Evolutionary conservation across 768 basidiomycete genomes (phyloP), one percentile per base, ranked within the genome.

Genomic region (Mycena filopes): DNA sequence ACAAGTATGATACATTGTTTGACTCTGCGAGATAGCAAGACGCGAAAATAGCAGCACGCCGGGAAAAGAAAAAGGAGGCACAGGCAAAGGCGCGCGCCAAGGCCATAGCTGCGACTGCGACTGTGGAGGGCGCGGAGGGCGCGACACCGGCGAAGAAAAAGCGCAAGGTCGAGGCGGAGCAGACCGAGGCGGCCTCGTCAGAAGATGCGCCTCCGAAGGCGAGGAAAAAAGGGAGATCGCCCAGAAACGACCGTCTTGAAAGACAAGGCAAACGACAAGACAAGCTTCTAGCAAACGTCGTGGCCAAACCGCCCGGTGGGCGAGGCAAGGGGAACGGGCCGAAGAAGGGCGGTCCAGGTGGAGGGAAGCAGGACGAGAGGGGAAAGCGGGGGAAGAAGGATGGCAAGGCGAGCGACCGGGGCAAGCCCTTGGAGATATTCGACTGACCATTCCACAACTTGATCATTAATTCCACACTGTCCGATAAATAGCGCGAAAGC

Each of bases 41-140:
- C 80, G 83, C 78, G 11, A 84, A 83, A 60, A 77, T 81, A 45
- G 80, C 71, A 55, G 81, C 80, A 9, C 85, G 80, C 66, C 85
- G 88, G 53, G 78, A 76, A 40, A 84, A 79, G 47, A 82, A 82
- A 42, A 38, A 51, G 31, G 88, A 87, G 69, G 77, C 77, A 55
- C 81, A 81, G 68, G 72, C 75, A 38, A 82, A 81, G 67, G 80
- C 76, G 12, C 36, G 36, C 11, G 36, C 36, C 15, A 82, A 78
- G 41, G 76, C 76, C 25, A 84, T 83, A 69, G 71, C 72, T 38
- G 70, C 67, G 1, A 49, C 45, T 5, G 65, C 54, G 1, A 49
- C 45, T 5, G 65, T 47, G 9, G 69, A 40, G 68, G 65, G 11
- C 3, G 36, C 46, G 25, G 45, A 50, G 20, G 33, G 25, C 49